These are phyloP conservation scores for Agrocybe praecox DNA, from an alignment of 768 basidiomycete species.

Conservation along the genomic window DNA sequence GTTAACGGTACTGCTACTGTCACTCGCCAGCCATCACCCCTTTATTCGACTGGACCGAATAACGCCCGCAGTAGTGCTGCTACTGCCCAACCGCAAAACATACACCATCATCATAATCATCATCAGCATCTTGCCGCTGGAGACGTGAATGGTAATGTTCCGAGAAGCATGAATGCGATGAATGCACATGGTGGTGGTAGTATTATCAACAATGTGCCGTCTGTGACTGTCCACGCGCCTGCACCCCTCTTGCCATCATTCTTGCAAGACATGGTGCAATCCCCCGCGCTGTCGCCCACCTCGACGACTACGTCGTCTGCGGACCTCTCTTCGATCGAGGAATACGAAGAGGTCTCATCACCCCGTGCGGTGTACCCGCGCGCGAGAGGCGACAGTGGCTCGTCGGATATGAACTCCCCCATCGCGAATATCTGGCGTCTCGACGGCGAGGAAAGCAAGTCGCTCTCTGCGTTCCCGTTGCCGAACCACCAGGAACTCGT, in stretches of 20 bases:
- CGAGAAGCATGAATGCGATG: background rate
- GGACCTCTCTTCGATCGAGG: slow-evolving; percentile 68
- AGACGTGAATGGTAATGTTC: too few species aligned
- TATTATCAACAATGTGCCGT: slow-evolving; percentile 16
- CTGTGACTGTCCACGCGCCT: slow-evolving; percentile 35
- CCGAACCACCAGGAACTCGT: slow-evolving; percentile 36
- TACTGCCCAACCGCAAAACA: slow-evolving; percentile 4
- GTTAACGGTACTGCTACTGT: too few species aligned
- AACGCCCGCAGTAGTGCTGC: slow-evolving; percentile 17
- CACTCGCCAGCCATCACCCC: slow-evolving; percentile 40
- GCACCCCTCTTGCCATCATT: slow-evolving; percentile 75
- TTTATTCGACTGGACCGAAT: slow-evolving; percentile 39
- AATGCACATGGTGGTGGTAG: background rate
- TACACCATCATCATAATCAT: background rate
- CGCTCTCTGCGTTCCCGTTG: slow-evolving; percentile 50
- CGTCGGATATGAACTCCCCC: slow-evolving; percentile 21
- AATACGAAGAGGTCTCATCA: slow-evolving; percentile 43
- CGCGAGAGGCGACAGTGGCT: slow-evolving; percentile 26
- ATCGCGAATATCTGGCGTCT: slow-evolving; percentile 70
- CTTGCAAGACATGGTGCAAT: slow-evolving; percentile 73
- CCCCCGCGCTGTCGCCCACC: slow-evolving; percentile 61
- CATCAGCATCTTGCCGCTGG: too few species aligned
- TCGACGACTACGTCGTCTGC: slow-evolving; percentile 63
- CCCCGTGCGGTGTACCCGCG: slow-evolving; percentile 28
- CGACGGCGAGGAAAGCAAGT: slow-evolving; percentile 70